These are phyloP conservation scores for Jaapia argillacea DNA, from an alignment of 768 basidiomycete genomes.

Conservation along the genomic window DNA sequence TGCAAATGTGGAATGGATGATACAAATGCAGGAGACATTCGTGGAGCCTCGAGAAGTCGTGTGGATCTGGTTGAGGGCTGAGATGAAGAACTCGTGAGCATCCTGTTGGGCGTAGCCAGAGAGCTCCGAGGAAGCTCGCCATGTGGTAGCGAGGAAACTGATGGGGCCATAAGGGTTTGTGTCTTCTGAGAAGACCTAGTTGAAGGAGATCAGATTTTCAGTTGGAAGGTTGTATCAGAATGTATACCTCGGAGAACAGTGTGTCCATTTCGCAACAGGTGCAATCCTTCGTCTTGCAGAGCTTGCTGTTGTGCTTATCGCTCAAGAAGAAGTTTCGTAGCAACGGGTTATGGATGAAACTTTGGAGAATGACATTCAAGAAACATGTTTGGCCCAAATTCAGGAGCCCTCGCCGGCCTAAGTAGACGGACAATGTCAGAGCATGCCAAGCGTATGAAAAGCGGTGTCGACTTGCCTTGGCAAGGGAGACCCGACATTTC, in stretches of 20 bases:
- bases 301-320: constrained; percentile 74
- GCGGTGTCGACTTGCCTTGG: constrained; percentile 52
- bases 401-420: constrained; percentile 75
- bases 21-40: constrained; percentile 77
- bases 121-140: constrained; percentile 70
- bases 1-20: constrained; percentile 84
- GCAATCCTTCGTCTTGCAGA: constrained; percentile 66
- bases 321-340: constrained; percentile 83
- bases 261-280: constrained; percentile 93
- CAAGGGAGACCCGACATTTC: constrained; percentile 49
- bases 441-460: background rate
- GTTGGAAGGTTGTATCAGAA: background rate
- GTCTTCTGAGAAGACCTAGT: constrained; percentile 35
- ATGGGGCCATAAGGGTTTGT: constrained; percentile 67
- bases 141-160: constrained; percentile 74
- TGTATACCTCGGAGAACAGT: constrained; percentile 58
- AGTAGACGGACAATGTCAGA: constrained; percentile 2
- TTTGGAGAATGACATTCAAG: constrained; percentile 85
- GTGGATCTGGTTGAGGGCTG: constrained; percentile 83
- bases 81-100: constrained; percentile 82
- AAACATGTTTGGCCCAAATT: constrained; percentile 94
- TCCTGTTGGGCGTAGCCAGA: constrained; percentile 94
- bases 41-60: constrained; percentile 64
- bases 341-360: constrained; percentile 82
- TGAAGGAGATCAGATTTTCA: constrained; percentile 2